These are phyloP conservation scores for Sporothrix brasiliensis DNA, from an alignment of 2,329 filamentous ascomycete genomes.

Conservation along the genomic window DNA sequence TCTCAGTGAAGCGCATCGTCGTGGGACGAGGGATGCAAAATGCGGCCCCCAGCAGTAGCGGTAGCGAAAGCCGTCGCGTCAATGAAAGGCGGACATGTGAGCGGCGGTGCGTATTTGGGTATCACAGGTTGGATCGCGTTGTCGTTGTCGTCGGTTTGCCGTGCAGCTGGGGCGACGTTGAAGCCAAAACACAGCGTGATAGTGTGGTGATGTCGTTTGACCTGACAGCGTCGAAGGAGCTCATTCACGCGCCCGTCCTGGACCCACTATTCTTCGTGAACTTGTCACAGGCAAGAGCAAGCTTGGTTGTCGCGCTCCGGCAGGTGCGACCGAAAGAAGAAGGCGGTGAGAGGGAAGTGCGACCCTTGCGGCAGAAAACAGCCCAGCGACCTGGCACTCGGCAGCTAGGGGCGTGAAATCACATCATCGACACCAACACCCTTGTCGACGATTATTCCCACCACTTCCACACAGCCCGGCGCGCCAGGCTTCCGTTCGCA, in stretches of 20 bases:
- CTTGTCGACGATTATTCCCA: not conserved
- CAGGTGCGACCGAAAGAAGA: slow-evolving; percentile 7
- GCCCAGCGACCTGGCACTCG: not conserved
- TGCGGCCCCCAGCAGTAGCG: not conserved
- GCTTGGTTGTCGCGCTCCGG: not conserved
- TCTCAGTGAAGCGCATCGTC: not conserved
- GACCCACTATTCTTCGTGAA: slow-evolving; percentile 19
- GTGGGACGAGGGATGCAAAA: not conserved
- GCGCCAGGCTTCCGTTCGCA: not conserved
- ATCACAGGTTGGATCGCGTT: not conserved
- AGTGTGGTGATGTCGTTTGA: not conserved
- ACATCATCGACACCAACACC: slow-evolving; percentile 27
- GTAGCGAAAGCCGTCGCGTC: not conserved
- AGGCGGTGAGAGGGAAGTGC: slow-evolving; percentile 24
- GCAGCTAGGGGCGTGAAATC: slow-evolving; percentile 20
- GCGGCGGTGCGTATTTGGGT: not conserved
- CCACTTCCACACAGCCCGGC: not conserved
- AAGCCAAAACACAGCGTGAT: slow-evolving; percentile 4
- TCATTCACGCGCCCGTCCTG: slow-evolving; percentile 25
- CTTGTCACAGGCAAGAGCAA: not conserved
- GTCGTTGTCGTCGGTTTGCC: not conserved
- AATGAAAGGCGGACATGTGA: too few relatives aligned
- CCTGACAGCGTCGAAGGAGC: slow-evolving; percentile 21
- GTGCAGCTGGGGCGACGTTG: not conserved
- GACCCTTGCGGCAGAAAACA: slow-evolving; percentile 22